phyloP scores from a whole-genome alignment of 1,284 basidiomycete genomes.

The Mycosarcoma maydis region DNA sequence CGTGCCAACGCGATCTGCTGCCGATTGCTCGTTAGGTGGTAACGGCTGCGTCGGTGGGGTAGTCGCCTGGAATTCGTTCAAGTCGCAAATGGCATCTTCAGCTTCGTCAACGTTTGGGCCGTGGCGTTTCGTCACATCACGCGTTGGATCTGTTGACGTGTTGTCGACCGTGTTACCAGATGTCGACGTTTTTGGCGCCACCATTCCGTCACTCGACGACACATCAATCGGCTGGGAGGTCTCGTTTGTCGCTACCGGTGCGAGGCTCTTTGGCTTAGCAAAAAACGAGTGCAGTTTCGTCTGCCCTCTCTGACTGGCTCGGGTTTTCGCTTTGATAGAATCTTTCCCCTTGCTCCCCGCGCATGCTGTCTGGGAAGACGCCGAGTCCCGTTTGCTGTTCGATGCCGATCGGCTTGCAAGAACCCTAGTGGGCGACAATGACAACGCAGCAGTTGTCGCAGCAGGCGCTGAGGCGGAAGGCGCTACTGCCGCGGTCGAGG shows the following conservation, averaged over 20 bases:
- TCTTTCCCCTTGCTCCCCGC: conserved; percentile 33
- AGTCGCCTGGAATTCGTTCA: conserved; percentile 2
- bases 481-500: no score
- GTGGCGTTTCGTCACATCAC: no score
- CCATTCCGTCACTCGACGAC: no score
- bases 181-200: no score
- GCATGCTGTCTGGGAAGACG: conserved; percentile 21
- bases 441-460: not conserved
- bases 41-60: conserved; percentile 67
- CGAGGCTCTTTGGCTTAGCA: conserved; percentile 13
- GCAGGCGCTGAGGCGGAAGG: conserved; percentile 7
- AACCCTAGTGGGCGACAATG: conserved; percentile 1
- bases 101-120: conserved; percentile 8
- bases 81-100: conserved; percentile 19
- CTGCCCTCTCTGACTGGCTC: conserved; percentile 24
- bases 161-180: no score
- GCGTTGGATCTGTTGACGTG: no score
- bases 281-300: conserved; percentile 41
- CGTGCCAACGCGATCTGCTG: conserved; percentile 35
- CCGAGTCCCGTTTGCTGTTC: conserved; percentile 8
- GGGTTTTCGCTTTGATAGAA: conserved; percentile 14
- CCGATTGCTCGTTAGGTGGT: conserved; percentile 18
- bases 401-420: conserved; percentile 17
- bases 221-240: conserved; percentile 1
- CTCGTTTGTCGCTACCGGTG: not conserved